These are phyloP conservation scores for Avicennia marina DNA, from an alignment of 257 asterid genomes.

Conservation along the genomic window DNA sequence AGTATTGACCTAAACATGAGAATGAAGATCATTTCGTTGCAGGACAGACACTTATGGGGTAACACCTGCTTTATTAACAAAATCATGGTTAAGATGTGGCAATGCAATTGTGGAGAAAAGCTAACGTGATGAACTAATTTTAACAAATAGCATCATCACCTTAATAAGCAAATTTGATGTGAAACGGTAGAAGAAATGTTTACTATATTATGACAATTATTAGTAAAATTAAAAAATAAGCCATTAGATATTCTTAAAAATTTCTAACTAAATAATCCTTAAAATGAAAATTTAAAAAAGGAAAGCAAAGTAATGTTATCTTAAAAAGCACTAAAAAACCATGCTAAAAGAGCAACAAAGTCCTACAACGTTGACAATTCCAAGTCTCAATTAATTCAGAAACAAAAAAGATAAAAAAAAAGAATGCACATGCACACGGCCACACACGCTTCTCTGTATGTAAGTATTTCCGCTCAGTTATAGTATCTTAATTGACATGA, in stretches of 20 bases:
- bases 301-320: too few species aligned
- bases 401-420: background rate
- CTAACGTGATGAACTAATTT: too few species aligned
- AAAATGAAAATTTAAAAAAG: too few species aligned
- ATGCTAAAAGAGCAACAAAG: background rate
- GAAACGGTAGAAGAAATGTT: background rate
- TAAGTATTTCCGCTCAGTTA: background rate
- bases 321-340: too few species aligned
- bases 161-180: background rate
- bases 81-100: too few species aligned
- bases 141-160: background rate
- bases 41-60: too few species aligned
- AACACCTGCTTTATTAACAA: too few species aligned
- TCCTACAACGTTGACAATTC: slow-evolving; percentile 1
- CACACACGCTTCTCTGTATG: background rate
- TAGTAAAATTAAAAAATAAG: background rate
- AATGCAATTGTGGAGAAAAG: too few species aligned
- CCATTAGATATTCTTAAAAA: background rate
- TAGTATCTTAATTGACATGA: too few species aligned
- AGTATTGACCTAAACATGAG: background rate
- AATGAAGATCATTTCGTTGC: background rate
- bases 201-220: background rate
- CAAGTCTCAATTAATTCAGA: background rate
- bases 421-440: too few species aligned
- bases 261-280: background rate